Base-by-base conservation (phyloP, 192 early-diverging fungal genomes). In the Coemansia sp. region DNA sequence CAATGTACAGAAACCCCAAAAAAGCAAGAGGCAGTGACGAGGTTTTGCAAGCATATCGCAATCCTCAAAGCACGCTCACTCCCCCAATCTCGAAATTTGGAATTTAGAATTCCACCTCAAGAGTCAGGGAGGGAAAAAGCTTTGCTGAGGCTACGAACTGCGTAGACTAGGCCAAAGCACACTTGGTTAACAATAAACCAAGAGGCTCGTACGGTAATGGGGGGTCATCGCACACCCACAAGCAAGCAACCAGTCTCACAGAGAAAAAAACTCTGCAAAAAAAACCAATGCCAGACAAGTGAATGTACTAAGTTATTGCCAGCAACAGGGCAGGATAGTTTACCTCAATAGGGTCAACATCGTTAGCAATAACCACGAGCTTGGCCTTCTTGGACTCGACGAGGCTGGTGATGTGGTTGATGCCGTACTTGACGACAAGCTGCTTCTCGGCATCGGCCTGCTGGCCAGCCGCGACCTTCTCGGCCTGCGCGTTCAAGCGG, bases 351-450 rank as follows among this genome's bases (percentile, higher is more conserved):
- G 97, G 97, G 85, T 99, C 95, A 73, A 99, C 95, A 81, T 99
- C 95, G 73, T 97, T 87, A 71, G 97, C 97, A 84, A 99, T 99
- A 74, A 99, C 87, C 50, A 99, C 97, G 58, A 99, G 86, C 82
- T 91, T 84, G 73, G 97, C 94, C 89, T 97, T 96, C 92, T 99
- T 99, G 83, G 89, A 87, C 87, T 99, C 97, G 57, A 99, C 81
- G 38, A 99, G 86, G 56, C 91, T 92, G 71, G 95, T 95, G 73
- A 99, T 91, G 86, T 99, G 97, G 88, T 99, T 99, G 81, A 99
- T 94, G 85, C 97, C 97, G 84, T 95, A 94, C 92, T 99, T 98
- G 85, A 99, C 89, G 56, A 92, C 81, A 70, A 88, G 78, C 57
- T 95, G 95, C 92, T 98, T 98, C 85, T 93, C 91, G 65, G 88